These are phyloP conservation scores for Dictyostelium discoideum DNA, from an alignment of 78 protist genomes.

Conservation along the genomic window DNA sequence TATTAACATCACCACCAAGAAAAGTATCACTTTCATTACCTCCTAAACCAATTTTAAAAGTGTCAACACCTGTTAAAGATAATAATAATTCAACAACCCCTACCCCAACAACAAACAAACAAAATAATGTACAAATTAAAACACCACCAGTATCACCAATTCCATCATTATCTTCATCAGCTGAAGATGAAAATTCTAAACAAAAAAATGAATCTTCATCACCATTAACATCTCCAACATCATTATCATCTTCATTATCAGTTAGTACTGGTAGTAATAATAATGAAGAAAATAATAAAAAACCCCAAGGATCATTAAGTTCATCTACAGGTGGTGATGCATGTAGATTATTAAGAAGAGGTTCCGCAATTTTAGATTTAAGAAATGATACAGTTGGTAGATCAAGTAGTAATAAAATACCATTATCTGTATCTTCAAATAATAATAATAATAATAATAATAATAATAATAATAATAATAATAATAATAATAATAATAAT, in stretches of 20 bases:
- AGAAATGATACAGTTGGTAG: neutral
- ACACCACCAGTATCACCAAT: constrained; percentile 18
- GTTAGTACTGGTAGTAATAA: neutral
- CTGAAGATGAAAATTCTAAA: neutral
- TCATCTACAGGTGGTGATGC: neutral
- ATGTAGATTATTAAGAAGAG: constrained; percentile 18
- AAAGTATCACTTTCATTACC: neutral
- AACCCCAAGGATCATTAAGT: neutral
- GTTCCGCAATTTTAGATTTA: constrained; percentile 36
- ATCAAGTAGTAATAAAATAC: neutral
- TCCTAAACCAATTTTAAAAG: neutral
- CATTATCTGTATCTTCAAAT: neutral
- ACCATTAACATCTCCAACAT: neutral
- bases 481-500: too few species aligned
- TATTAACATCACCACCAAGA: neutral
- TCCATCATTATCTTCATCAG: neutral
- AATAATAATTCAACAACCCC: neutral
- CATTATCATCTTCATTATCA: neutral
- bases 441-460: too few species aligned
- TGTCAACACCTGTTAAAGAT: neutral
- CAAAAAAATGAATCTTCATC: neutral
- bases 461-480: too few species aligned
- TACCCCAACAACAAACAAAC: neutral
- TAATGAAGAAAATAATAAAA: neutral
- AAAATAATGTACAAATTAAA: neutral